A percentile compares a stretch with the other conserved stretches of the same genome.
Evolutionary conservation across 2,329 filamentous ascomycete genomes (phyloP).

Genomic region (Myriosclerotinia scirpicola): DNA sequence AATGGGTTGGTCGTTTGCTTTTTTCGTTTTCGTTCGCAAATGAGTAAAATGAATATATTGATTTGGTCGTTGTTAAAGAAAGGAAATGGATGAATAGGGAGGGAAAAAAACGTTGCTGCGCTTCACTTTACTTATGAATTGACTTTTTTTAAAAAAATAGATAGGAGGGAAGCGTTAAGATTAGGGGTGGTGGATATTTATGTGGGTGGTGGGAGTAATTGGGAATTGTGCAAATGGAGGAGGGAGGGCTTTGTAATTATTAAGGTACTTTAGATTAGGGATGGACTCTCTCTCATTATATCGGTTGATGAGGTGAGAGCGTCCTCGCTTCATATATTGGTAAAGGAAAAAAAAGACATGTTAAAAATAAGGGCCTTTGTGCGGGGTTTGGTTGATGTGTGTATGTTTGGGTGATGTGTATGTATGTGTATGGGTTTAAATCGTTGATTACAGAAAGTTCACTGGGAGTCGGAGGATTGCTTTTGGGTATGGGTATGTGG

Average conservation of each 20-base stretch:
- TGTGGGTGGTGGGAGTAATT: background rate
- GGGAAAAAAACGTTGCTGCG: background rate
- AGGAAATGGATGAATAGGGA: background rate
- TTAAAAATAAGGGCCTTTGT: background rate
- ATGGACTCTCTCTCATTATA: background rate
- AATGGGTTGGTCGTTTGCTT: background rate
- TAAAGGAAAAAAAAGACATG: background rate
- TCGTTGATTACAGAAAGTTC: too few species aligned
- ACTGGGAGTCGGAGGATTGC: too few species aligned
- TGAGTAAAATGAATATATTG: slow-evolving; percentile 11
- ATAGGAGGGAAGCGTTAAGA: background rate
- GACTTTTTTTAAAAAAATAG: background rate
- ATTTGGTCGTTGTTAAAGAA: background rate
- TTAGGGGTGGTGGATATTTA: background rate
- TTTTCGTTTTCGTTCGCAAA: background rate
- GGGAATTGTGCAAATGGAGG: background rate
- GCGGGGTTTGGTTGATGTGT: background rate
- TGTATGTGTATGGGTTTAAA: too few species aligned
- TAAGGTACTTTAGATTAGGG: background rate
- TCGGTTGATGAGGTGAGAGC: slow-evolving; percentile 4
- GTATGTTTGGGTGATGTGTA: too few species aligned
- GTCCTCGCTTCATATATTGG: background rate
- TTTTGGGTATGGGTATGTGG: too few species aligned
- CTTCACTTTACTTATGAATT: background rate
- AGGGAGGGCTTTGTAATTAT: background rate